A percentile compares a stretch with the other conserved stretches of the same genome.
Evolutionary conservation across 2,329 filamentous ascomycete genomes (phyloP).

Genomic region (Xylaria multiplex): DNA sequence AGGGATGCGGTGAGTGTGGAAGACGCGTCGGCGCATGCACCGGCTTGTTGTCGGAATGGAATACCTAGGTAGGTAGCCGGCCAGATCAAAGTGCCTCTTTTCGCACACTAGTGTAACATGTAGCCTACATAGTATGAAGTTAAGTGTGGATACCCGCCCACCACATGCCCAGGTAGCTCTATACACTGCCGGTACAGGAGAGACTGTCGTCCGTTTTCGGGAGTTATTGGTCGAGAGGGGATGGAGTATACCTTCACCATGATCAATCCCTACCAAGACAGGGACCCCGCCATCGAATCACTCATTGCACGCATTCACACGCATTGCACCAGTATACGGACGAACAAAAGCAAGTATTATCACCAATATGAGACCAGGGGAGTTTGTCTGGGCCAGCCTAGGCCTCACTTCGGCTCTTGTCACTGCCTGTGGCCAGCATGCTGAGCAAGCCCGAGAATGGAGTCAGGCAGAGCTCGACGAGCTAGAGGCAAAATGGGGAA

Average conservation of each 20-base stretch:
- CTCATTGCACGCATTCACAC: background rate
- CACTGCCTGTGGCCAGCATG: slow-evolving; percentile 48
- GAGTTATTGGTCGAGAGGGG: slow-evolving; percentile 6
- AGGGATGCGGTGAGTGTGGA: background rate
- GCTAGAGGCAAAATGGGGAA: slow-evolving; percentile 67
- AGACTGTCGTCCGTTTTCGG: slow-evolving; percentile 4
- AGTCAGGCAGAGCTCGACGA: slow-evolving; percentile 62
- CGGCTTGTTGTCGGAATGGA: slow-evolving; percentile 13
- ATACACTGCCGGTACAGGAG: background rate
- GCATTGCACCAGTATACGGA: background rate
- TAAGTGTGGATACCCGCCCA: background rate
- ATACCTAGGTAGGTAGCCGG: background rate
- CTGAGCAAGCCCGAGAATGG: slow-evolving; percentile 55
- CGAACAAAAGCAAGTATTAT: slow-evolving; percentile 5
- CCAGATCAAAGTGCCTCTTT: slow-evolving; percentile 8
- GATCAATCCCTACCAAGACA: slow-evolving; percentile 1
- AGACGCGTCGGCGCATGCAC: slow-evolving; percentile 10
- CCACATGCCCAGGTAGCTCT: background rate
- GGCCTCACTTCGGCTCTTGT: slow-evolving; percentile 43
- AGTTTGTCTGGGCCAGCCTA: slow-evolving; percentile 43
- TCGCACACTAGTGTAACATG: background rate
- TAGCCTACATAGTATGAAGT: background rate
- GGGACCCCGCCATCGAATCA: slow-evolving; percentile 18
- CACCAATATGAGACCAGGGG: slow-evolving; percentile 42
- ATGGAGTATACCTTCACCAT: background rate